Percentiles rank a stretch among this genome's conserved stretches.
Evolutionary conservation across 805 yeast genomes (phyloP).

Genomic region (Lipomyces kockii): DNA sequence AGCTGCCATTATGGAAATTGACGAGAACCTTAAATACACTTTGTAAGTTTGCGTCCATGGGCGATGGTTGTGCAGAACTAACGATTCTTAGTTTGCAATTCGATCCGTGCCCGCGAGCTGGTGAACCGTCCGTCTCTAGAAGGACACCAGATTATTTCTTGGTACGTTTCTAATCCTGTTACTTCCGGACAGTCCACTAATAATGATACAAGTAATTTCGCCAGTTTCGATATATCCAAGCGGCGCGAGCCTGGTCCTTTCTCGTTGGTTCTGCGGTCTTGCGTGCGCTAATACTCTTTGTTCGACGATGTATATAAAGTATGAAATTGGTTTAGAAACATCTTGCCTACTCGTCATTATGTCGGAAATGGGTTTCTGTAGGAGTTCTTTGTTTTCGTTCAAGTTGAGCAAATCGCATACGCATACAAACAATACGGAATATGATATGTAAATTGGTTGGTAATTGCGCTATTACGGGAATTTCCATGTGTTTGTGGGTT

Average conservation of each 20-base stretch:
- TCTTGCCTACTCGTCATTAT: neutral
- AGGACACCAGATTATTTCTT: slow-evolving; percentile 94
- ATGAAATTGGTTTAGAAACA: neutral
- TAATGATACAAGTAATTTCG: neutral
- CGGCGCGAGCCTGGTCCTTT: neutral
- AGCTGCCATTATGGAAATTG: slow-evolving; percentile 84
- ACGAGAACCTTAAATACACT: slow-evolving; percentile 83
- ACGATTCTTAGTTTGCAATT: slow-evolving; percentile 60
- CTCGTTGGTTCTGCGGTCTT: neutral
- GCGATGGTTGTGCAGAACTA: neutral
- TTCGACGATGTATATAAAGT: slow-evolving; percentile 4
- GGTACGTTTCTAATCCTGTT: slow-evolving; percentile 45
- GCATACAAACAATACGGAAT: neutral
- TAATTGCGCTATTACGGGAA: neutral
- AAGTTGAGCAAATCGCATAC: neutral
- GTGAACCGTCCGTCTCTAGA: slow-evolving; percentile 92
- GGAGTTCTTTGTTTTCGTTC: neutral
- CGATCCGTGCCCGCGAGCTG: slow-evolving; percentile 94
- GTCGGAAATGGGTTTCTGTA: slow-evolving; percentile 1
- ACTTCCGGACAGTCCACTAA: neutral
- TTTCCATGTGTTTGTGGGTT: neutral
- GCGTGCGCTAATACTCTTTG: neutral
- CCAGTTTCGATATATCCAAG: neutral
- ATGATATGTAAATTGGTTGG: neutral
- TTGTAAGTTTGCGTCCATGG: slow-evolving; percentile 47